Evolutionary conservation across 2,329 filamentous ascomycete genomes (phyloP).

Genomic region (Aureobasidium vineae): DNA sequence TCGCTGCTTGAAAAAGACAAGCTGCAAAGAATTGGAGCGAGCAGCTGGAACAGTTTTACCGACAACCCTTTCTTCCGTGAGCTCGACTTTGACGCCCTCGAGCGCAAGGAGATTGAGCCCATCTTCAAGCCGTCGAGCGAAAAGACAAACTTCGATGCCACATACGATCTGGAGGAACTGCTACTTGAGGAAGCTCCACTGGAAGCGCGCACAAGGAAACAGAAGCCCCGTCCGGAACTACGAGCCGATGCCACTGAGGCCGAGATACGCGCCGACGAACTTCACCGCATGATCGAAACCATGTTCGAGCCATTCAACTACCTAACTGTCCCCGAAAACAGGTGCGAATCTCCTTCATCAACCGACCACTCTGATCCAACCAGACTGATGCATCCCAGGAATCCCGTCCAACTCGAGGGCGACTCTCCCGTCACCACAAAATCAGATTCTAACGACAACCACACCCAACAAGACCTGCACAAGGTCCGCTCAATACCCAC

Average conservation of each 20-base stretch:
- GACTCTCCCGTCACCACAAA: background rate
- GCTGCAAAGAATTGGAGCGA: constrained; percentile 76
- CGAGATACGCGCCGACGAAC: constrained; percentile 90
- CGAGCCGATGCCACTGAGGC: constrained; percentile 94
- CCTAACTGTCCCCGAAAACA: constrained; percentile 76
- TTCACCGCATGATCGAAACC: constrained; percentile 90
- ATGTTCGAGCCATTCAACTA: constrained; percentile 97
- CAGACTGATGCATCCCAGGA: constrained; percentile 24
- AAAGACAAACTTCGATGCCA: constrained; percentile 99
- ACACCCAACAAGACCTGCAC: constrained; percentile 20
- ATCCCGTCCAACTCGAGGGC: constrained; percentile 19
- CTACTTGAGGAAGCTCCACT: constrained; percentile 91
- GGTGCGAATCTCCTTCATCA: constrained; percentile 31
- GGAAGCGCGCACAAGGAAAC: constrained; percentile 85
- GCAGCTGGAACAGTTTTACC: constrained; percentile 78
- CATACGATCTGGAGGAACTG: constrained; percentile 93
- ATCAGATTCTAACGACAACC: constrained; percentile 5
- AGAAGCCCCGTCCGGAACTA: constrained; percentile 87
- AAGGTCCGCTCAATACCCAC: constrained; percentile 34
- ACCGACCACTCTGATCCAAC: background rate
- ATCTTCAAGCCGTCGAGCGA: constrained; percentile 92
- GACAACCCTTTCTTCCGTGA: constrained; percentile 84
- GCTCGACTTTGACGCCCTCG: constrained; percentile 80
- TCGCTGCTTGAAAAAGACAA: constrained; percentile 79
- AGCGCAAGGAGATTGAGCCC: constrained; percentile 83